Evolutionary conservation across 306 rosid genomes (phyloP).

Genomic region (Rosa persica): DNA sequence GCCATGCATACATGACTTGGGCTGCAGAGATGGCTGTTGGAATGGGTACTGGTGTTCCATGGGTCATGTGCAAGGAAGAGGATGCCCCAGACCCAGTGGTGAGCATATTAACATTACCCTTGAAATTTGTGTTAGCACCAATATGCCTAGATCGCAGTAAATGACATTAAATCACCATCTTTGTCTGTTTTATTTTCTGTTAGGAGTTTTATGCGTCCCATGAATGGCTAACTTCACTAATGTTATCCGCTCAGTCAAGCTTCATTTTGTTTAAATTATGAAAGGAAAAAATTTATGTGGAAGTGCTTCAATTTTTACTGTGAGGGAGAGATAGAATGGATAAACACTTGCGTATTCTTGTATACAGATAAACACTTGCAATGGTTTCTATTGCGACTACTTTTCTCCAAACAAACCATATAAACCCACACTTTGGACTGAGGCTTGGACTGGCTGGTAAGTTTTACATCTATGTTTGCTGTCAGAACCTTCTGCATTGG

Average conservation of each 20-base stretch:
- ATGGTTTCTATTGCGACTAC: slow-evolving; percentile 83
- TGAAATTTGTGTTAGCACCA: neutral
- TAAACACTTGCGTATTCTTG: slow-evolving; percentile 1
- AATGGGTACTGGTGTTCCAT: slow-evolving; percentile 72
- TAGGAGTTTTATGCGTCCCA: neutral
- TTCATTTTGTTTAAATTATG: neutral
- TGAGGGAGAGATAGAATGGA: neutral
- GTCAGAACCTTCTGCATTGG: neutral
- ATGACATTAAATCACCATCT: neutral
- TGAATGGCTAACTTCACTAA: neutral
- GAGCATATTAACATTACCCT: slow-evolving; percentile 21
- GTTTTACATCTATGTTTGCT: neutral
- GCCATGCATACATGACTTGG: slow-evolving; percentile 75
- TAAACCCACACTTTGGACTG: slow-evolving; percentile 71
- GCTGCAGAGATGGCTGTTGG: slow-evolving; percentile 85
- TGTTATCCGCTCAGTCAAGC: slow-evolving; percentile 4
- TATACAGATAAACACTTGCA: slow-evolving; percentile 81
- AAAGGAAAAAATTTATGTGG: neutral
- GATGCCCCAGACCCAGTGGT: slow-evolving; percentile 94
- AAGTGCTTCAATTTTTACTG: neutral
- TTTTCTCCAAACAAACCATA: slow-evolving; percentile 71
- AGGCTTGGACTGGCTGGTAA: slow-evolving; percentile 64
- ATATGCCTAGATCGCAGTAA: neutral
- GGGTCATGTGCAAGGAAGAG: slow-evolving; percentile 91
- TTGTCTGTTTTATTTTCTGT: neutral